Evolutionary conservation across 768 basidiomycete genomes (phyloP), one percentile per base, ranked within the genome.

Genomic region (Calocybe gangraenosa): DNA sequence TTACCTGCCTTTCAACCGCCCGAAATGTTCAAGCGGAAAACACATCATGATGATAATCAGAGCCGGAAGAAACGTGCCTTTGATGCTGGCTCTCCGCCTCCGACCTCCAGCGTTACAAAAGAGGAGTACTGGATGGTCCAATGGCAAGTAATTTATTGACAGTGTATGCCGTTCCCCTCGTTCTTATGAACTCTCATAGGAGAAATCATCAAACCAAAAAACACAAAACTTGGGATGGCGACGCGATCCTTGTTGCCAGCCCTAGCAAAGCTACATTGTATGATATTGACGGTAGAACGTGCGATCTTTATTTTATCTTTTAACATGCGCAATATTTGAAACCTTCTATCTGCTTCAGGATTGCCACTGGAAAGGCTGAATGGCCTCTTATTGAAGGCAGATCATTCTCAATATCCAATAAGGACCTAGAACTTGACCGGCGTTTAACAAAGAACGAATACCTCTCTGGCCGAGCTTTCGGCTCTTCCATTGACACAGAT

Each of bases 191-290:
- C 1, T 34, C 18, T 33, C 20, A 21, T 28, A 87, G 84, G 86
- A 67, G 86, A 47, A 74, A 67, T 36, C 82, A 74, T 35, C 86
- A 90, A 61, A 68, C 71, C 31, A 87, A 79, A 67, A 93, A 93
- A 64, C 83, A 92, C 57, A 91, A 92, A 61, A 91, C 86, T 0
- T 94, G 92, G 92, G 90, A 93, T 42, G 90, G 87, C 30, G 88
- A 84, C 55, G 83, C 74, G 30, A 71, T 85, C n/a, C 69, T 88
- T 3, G 76, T 78, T 8, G 67, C 79, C 14, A 71, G 56, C 46
- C 65, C 61, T 7, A 60, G 53, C 7, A 75, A 67, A 55, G 75
- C 74, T 38, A 74, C 66, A 3, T 62, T 88, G 20, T 79, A 78
- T 47, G 80, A 84, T 53, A 59, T 68, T 7, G 83, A 88, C 42